These are phyloP conservation scores for Penicillium griseofulvum DNA, from an alignment of 2,329 filamentous ascomycete genomes.

Conservation along the genomic window DNA sequence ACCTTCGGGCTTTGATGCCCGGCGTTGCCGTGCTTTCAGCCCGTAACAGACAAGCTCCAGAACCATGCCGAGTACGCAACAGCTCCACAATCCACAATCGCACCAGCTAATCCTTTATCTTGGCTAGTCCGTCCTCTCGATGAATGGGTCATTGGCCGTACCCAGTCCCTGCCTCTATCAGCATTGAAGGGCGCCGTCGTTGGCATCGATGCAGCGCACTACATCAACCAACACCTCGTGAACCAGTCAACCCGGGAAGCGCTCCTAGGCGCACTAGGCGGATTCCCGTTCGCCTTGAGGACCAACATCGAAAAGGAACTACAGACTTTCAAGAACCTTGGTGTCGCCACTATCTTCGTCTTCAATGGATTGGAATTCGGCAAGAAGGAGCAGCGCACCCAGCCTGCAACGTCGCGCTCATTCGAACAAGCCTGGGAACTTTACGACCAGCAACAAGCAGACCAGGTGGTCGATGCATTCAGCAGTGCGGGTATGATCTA, in stretches of 20 bases:
- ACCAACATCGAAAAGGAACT: conserved; percentile 74
- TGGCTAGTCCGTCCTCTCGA: conserved; percentile 52
- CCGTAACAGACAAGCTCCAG: conserved; percentile 26
- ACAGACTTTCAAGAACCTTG: conserved; percentile 65
- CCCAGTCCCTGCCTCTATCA: conserved; percentile 61
- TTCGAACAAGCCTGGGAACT: conserved; percentile 81
- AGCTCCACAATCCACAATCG: conserved; percentile 4
- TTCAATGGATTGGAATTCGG: conserved; percentile 85
- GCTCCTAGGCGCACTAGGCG: conserved; percentile 83
- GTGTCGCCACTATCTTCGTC: conserved; percentile 79
- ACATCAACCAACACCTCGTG: conserved; percentile 75
- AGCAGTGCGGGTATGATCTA: conserved; percentile 67
- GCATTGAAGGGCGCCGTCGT: conserved; percentile 72
- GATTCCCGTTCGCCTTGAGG: conserved; percentile 76
- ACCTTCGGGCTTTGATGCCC: conserved; percentile 28
- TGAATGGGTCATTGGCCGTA: conserved; percentile 55
- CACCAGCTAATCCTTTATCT: conserved; percentile 7
- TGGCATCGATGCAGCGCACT: conserved; percentile 86
- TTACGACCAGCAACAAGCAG: conserved; percentile 77
- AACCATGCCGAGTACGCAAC: conserved; percentile 38
- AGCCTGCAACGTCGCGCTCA: conserved; percentile 63
- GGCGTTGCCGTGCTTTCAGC: conserved; percentile 25
- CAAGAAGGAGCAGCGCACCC: conserved; percentile 66
- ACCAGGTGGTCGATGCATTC: conserved; percentile 81
- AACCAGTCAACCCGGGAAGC: conserved; percentile 73